Evolutionary conservation across 2,329 filamentous ascomycete species (phyloP).

Genomic region (Neophaeococcomyces mojaviensis): DNA sequence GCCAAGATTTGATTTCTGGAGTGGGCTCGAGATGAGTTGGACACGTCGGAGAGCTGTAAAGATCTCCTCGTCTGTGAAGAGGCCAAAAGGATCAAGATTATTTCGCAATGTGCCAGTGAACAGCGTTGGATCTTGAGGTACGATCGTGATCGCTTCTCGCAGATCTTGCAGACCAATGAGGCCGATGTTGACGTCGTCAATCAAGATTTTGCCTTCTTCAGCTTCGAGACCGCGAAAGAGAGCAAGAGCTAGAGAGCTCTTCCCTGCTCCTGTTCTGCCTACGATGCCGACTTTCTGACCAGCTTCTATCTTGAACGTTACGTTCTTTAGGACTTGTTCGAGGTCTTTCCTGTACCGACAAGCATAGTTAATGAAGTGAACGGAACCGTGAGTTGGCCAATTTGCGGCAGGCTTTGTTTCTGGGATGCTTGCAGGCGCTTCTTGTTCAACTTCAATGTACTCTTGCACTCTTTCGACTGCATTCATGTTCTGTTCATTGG

Average conservation of each 20-base stretch:
- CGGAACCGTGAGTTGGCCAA: slow-evolving; percentile 79
- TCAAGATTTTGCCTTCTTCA: slow-evolving; percentile 77
- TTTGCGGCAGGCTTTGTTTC: slow-evolving; percentile 67
- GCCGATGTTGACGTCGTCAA: slow-evolving; percentile 86
- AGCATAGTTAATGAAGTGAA: slow-evolving; percentile 83
- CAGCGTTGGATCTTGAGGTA: slow-evolving; percentile 70
- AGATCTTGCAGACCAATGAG: slow-evolving; percentile 87
- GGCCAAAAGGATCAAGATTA: slow-evolving; percentile 86
- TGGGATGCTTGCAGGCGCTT: slow-evolving; percentile 70
- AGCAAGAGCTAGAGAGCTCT: slow-evolving; percentile 87
- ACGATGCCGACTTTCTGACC: slow-evolving; percentile 94
- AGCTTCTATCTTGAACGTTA: slow-evolving; percentile 79
- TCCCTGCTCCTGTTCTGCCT: slow-evolving; percentile 88
- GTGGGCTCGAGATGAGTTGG: slow-evolving; percentile 63
- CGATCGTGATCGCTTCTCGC: slow-evolving; percentile 90
- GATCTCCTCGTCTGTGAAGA: slow-evolving; percentile 85
- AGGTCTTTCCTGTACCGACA: slow-evolving; percentile 84
- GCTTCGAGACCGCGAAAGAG: slow-evolving; percentile 91
- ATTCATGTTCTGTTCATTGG: slow-evolving; percentile 99
- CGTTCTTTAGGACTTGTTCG: slow-evolving; percentile 72
- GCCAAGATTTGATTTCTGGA: slow-evolving; percentile 26
- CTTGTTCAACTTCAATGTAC: slow-evolving; percentile 92
- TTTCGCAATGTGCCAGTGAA: slow-evolving; percentile 26
- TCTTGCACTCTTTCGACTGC: slow-evolving; percentile 96
- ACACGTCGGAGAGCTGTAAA: slow-evolving; percentile 80